A percentile compares a stretch with the other conserved stretches of the same genome.
Conservation (phyloP, 2,329 filamentous ascomycete genomes). For the Beauveria varroae region DNA sequence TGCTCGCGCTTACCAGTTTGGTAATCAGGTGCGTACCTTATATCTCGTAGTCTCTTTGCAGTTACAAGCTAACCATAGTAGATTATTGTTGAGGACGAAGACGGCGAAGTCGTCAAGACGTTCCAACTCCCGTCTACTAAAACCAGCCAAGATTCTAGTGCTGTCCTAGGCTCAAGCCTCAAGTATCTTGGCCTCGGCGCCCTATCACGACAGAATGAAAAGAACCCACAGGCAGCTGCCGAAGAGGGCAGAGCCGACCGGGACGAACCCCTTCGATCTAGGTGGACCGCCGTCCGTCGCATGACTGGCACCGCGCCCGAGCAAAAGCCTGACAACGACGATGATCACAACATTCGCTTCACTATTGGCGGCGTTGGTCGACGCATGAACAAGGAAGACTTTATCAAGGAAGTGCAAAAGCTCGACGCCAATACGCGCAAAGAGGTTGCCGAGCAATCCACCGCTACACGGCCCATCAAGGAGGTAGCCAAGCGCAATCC, state of each 20-base stretch:
- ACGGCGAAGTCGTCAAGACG: constrained; percentile 79
- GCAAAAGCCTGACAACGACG: constrained; percentile 39
- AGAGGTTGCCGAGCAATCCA: constrained; percentile 45
- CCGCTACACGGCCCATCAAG: constrained; percentile 41
- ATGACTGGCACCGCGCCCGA: constrained; percentile 15
- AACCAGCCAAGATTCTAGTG: constrained; percentile 32
- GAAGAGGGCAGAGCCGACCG: constrained; percentile 25
- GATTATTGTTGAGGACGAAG: constrained; percentile 82
- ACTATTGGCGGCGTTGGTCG: constrained; percentile 65
- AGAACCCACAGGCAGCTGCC: constrained; percentile 21
- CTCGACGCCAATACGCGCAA: constrained; percentile 59
- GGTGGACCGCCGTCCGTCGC: constrained; percentile 3
- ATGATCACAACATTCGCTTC: constrained; percentile 68
- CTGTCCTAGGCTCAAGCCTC: constrained; percentile 36
- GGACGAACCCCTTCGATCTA: constrained; percentile 15
- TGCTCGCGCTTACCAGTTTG: constrained; percentile 78
- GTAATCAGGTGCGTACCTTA: constrained; percentile 56
- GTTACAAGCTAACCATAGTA: constrained; percentile 29
- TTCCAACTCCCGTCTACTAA: constrained; percentile 63
- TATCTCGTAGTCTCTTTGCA: background rate
- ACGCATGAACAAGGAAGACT: constrained; percentile 74
- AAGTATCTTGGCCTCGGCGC: constrained; percentile 48
- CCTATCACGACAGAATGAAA: constrained; percentile 33
- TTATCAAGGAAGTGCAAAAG: constrained; percentile 65
- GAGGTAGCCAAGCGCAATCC: constrained; percentile 32